Evolutionary conservation across 768 basidiomycete species (phyloP).

Genomic region (Leccinum incarnatum): DNA sequence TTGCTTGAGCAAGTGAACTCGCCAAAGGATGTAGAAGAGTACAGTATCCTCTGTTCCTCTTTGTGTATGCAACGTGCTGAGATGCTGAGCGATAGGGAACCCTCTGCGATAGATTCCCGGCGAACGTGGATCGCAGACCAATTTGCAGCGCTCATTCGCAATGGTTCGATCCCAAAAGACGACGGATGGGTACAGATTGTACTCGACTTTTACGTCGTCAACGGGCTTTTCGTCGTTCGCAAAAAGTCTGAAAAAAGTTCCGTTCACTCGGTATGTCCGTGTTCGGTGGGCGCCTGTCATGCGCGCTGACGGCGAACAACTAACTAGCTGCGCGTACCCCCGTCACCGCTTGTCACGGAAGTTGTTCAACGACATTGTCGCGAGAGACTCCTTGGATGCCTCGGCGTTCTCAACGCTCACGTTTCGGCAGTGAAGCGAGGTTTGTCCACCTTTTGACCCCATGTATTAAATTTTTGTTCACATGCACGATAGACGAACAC

Average conservation of each 20-base stretch:
- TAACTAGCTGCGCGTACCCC: constrained; percentile 50
- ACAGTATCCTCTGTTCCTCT: constrained; percentile 15
- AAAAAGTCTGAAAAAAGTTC: constrained; percentile 70
- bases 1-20: constrained; percentile 64
- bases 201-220: constrained; percentile 77
- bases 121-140: constrained; percentile 88
- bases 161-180: constrained; percentile 72
- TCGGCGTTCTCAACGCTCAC: constrained; percentile 71
- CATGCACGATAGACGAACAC: constrained; percentile 38
- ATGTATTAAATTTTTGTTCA: constrained; percentile 4
- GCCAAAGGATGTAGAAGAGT: constrained; percentile 42
- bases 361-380: constrained; percentile 65
- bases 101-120: constrained; percentile 50
- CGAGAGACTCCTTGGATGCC: constrained; percentile 63
- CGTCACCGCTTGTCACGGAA: constrained; percentile 72
- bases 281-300: neutral
- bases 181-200: constrained; percentile 75
- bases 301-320: neutral
- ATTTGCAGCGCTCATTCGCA: constrained; percentile 71
- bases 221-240: constrained; percentile 76
- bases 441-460: constrained; percentile 23
- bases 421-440: constrained; percentile 51
- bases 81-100: constrained; percentile 35
- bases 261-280: constrained; percentile 51
- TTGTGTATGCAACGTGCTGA: constrained; percentile 12